Evolutionary conservation across 2,329 filamentous ascomycete genomes (phyloP).

Genomic region (Epichloe aotearoae): DNA sequence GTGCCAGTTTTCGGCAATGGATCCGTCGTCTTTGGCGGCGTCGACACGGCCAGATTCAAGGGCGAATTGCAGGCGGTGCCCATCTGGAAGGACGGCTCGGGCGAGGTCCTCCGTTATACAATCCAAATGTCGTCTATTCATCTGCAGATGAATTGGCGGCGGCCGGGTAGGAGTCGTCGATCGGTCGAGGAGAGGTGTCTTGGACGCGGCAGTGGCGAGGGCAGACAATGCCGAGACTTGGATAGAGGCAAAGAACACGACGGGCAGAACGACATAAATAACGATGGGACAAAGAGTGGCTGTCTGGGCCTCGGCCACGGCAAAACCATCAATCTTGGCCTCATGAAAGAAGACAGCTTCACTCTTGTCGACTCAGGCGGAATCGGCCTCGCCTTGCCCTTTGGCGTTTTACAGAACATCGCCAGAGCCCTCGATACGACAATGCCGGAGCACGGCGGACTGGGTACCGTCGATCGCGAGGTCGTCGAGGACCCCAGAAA

Average conservation of each 20-base stretch:
- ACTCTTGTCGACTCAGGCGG: background rate
- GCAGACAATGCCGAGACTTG: background rate
- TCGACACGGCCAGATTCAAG: background rate
- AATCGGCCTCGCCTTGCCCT: background rate
- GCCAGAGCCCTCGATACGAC: background rate
- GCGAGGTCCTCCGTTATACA: background rate
- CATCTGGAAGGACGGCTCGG: background rate
- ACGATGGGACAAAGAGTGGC: too few species aligned
- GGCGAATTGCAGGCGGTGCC: background rate
- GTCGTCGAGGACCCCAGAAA: background rate
- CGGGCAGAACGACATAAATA: too few species aligned
- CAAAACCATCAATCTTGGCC: background rate
- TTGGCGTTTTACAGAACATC: background rate
- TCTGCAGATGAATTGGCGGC: background rate
- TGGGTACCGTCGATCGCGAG: background rate
- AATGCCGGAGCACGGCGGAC: fast-evolving
- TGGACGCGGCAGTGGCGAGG: background rate
- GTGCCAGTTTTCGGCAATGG: background rate
- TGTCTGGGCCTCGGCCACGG: too few species aligned
- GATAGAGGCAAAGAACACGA: background rate
- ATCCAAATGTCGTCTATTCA: background rate
- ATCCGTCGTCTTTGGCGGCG: background rate
- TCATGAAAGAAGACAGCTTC: background rate
- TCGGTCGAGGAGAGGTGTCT: background rate
- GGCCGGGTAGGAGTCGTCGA: background rate